Evolutionary conservation across 495 filamentous ascomycete genomes (phyloP).

Genomic region (Filosporella fistucella): DNA sequence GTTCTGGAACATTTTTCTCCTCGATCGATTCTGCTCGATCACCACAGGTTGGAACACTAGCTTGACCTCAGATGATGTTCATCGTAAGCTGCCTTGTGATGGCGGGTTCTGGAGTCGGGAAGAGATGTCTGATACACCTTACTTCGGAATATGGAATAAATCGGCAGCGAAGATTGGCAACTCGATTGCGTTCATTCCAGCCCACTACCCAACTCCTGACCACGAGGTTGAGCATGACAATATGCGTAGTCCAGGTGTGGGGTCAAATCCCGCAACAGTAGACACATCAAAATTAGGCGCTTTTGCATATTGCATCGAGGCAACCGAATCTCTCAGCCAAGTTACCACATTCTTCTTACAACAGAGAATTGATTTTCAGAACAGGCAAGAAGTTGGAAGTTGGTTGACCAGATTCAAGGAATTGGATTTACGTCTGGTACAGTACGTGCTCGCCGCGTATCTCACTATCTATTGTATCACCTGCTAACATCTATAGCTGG

Average conservation of each 20-base stretch:
- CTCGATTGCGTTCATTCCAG: constrained; percentile 20
- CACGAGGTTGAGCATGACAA: not conserved
- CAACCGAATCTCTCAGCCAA: constrained; percentile 33
- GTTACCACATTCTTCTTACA: constrained; percentile 34
- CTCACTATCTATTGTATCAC: not conserved
- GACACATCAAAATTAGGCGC: constrained; percentile 32
- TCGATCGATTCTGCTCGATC: not conserved
- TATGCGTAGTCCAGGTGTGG: not conserved
- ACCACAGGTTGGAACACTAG: constrained; percentile 32
- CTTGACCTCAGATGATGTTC: constrained; percentile 33
- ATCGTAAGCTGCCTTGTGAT: constrained; percentile 33
- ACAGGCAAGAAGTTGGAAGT: constrained; percentile 28
- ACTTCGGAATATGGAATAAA: constrained; percentile 34
- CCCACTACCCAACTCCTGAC: not conserved
- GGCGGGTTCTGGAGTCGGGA: constrained; percentile 29
- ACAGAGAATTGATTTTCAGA: constrained; percentile 28
- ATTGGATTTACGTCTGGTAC: constrained; percentile 33
- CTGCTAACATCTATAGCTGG: constrained; percentile 27
- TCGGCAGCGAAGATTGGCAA: constrained; percentile 26
- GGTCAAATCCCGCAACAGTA: constrained; percentile 7
- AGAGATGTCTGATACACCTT: constrained; percentile 29
- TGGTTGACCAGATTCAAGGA: constrained; percentile 41
- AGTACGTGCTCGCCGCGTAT: constrained; percentile 25
- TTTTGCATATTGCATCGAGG: constrained; percentile 38
- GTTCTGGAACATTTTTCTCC: not conserved